phyloP scores from a whole-genome alignment of 1,139 yeast species.

The Tardiomyces depauwii region DNA sequence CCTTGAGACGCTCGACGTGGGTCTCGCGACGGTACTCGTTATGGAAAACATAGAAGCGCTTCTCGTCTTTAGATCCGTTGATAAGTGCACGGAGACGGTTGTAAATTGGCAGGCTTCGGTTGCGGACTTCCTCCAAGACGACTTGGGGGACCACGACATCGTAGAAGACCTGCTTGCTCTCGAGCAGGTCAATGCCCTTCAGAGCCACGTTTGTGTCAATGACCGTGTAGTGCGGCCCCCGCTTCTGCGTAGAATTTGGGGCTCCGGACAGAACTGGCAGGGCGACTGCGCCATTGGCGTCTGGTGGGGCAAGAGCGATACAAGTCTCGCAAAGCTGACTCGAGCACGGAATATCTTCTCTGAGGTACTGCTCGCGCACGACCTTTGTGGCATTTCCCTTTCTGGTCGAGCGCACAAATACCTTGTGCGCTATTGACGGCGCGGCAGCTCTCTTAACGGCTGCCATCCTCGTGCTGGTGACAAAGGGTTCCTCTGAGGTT shows the following conservation, averaged over 20 bases:
- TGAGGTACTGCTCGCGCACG: conserved; percentile 85
- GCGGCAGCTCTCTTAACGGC: not conserved
- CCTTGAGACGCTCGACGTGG: conserved; percentile 46
- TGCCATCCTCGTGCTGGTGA: not conserved
- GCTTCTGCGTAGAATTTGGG: conserved; percentile 45
- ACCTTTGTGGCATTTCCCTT: conserved; percentile 85
- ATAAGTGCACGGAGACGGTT: conserved; percentile 71
- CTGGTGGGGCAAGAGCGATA: conserved; percentile 25
- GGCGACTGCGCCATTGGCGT: conserved; percentile 32
- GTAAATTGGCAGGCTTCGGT: conserved; percentile 79
- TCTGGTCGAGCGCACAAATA: conserved; percentile 72
- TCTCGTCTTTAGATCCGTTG: conserved; percentile 45
- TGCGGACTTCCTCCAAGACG: conserved; percentile 86
- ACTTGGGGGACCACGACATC: conserved; percentile 93
- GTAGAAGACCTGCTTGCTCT: conserved; percentile 61
- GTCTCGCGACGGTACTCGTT: conserved; percentile 80
- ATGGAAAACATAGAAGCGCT: conserved; percentile 83
- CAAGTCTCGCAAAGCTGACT: conserved; percentile 62
- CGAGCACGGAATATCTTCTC: conserved; percentile 87
- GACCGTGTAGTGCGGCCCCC: conserved; percentile 64
- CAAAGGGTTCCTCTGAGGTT: not conserved
- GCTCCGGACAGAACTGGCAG: conserved; percentile 33
- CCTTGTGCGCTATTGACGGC: conserved; percentile 49
- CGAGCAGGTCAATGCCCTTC: conserved; percentile 83
- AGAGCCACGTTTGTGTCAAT: conserved; percentile 83